Conservation (phyloP, 768 basidiomycete species). For the Leccinum rimulosum region DNA sequence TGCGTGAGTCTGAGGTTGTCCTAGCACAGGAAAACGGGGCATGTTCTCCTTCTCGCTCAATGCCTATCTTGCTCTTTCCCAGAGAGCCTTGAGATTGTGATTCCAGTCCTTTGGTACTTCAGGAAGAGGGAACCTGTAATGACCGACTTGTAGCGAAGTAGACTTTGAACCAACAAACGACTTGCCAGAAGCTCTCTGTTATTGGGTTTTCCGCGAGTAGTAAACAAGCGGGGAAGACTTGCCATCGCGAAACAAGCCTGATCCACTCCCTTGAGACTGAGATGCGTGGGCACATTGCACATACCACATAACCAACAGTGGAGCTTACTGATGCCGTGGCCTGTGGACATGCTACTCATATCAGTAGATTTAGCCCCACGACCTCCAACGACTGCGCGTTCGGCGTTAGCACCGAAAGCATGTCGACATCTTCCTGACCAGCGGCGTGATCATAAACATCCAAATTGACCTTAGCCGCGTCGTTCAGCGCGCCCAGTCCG, state of each 20-base stretch:
- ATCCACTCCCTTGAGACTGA: slow-evolving; percentile 13
- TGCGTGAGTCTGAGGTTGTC: slow-evolving; percentile 35
- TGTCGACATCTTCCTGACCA: slow-evolving; percentile 43
- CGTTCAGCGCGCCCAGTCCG: slow-evolving; percentile 88
- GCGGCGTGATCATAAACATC: slow-evolving; percentile 69
- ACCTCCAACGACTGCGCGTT: slow-evolving; percentile 45
- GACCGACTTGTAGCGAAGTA: slow-evolving; percentile 16
- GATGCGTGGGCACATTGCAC: slow-evolving; percentile 12
- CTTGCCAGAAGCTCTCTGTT: slow-evolving; percentile 67
- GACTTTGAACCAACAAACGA: slow-evolving; percentile 13
- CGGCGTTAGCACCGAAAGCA: slow-evolving; percentile 69
- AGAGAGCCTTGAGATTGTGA: slow-evolving; percentile 76
- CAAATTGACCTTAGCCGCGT: slow-evolving; percentile 90
- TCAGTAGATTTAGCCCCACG: slow-evolving; percentile 15
- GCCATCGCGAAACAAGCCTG: slow-evolving; percentile 70
- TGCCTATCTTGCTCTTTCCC: slow-evolving; percentile 47
- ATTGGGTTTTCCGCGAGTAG: slow-evolving; percentile 63
- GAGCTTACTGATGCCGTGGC: slow-evolving; percentile 12
- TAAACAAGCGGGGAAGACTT: slow-evolving; percentile 72
- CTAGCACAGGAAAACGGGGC: slow-evolving; percentile 17
- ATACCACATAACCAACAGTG: background rate
- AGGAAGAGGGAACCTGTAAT: slow-evolving; percentile 75
- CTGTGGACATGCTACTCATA: background rate
- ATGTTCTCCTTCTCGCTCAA: slow-evolving; percentile 45
- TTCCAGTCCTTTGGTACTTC: slow-evolving; percentile 82